Conservation (phyloP, 441 rosid genomes). For the Aquilaria agallochum region DNA sequence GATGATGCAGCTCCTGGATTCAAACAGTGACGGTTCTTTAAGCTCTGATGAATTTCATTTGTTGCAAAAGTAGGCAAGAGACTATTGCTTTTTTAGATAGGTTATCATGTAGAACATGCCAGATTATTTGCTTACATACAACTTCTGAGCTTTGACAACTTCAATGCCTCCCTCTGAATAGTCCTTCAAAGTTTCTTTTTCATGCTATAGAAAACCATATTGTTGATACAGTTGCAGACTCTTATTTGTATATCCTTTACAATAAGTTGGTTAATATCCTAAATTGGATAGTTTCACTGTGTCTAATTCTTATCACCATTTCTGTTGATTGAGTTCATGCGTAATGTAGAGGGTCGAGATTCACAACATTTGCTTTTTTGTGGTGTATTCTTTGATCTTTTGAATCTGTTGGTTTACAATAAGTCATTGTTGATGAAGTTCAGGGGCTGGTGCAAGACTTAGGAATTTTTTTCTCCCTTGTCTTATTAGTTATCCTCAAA, state of each 20-base stretch:
- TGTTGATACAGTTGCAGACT: not conserved
- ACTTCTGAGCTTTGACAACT: too few relatives aligned
- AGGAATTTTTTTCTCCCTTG: too few relatives aligned
- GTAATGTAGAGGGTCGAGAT: conserved; percentile 66
- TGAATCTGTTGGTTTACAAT: too few relatives aligned
- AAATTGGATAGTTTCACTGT: not conserved
- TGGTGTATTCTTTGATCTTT: too few relatives aligned
- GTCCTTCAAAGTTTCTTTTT: not conserved
- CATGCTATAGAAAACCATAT: not conserved
- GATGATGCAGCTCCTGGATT: conserved; percentile 95
- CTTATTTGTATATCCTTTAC: not conserved
- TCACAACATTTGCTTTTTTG: conserved; percentile 27
- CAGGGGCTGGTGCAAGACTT: too few relatives aligned
- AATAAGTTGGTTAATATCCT: not conserved
- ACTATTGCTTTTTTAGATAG: not conserved
- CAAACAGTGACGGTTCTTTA: conserved; percentile 91
- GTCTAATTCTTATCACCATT: conserved; percentile 4
- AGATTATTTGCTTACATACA: too few relatives aligned
- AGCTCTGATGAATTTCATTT: conserved; percentile 86
- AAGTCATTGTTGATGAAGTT: too few relatives aligned
- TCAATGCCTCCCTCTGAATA: too few relatives aligned
- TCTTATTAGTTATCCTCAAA: too few relatives aligned
- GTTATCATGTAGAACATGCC: not conserved
- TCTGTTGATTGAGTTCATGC: conserved; percentile 73
- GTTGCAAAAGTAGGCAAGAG: conserved; percentile 76